These are phyloP conservation scores for Moringa oleifera DNA, from an alignment of 345 rosid species.

Conservation along the genomic window DNA sequence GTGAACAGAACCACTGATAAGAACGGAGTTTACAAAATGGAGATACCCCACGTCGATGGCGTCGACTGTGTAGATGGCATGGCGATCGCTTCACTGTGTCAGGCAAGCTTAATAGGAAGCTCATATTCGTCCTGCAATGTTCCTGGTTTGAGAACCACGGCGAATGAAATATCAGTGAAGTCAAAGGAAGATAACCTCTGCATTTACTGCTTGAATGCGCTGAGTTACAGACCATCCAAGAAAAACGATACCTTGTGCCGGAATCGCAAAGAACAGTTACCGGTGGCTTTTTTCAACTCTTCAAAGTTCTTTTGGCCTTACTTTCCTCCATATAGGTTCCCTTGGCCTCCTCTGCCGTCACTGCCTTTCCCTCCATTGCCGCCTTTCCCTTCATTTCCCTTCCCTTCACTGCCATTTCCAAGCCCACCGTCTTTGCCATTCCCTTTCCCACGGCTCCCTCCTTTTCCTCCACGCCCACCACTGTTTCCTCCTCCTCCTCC, in stretches of 20 bases:
- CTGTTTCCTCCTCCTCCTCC: conserved; percentile 40
- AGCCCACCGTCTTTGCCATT: conserved; percentile 13
- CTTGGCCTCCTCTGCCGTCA: conserved; percentile 44
- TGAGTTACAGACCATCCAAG: conserved; percentile 58
- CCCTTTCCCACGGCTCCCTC: conserved; percentile 26
- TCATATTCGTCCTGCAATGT: conserved; percentile 39
- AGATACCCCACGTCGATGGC: conserved; percentile 73
- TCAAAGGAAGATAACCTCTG: conserved; percentile 76
- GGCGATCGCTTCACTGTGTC: conserved; percentile 50
- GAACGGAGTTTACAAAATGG: conserved; percentile 64
- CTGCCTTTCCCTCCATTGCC: conserved; percentile 27
- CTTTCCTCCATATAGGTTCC: conserved; percentile 46
- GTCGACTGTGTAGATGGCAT: conserved; percentile 69
- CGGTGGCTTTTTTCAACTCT: conserved; percentile 26
- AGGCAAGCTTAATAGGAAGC: conserved; percentile 44
- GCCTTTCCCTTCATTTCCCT: conserved; percentile 26
- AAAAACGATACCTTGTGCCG: conserved; percentile 53
- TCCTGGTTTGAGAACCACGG: conserved; percentile 47
- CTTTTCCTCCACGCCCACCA: conserved; percentile 17
- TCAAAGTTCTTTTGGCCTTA: conserved; percentile 60
- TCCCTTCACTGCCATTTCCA: conserved; percentile 19
- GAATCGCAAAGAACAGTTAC: conserved; percentile 20
- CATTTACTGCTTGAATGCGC: conserved; percentile 71
- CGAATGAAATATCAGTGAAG: conserved; percentile 63
- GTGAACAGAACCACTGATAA: conserved; percentile 68